Base-by-base conservation (phyloP, 345 rosid genomes). In the Linum usitatissimum region DNA sequence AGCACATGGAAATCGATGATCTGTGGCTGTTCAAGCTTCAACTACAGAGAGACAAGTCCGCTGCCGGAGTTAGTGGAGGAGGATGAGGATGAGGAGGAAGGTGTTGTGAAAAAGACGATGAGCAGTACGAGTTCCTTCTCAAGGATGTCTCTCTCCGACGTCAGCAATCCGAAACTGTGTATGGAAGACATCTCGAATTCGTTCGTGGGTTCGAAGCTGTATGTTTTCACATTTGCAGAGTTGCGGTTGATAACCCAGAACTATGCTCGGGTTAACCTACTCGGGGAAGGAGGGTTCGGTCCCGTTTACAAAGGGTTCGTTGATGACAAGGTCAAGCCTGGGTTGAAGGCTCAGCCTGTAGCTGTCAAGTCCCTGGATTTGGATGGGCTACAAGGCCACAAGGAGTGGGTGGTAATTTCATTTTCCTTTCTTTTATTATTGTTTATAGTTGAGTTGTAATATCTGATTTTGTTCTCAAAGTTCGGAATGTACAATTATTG, bases 201-300 rank as follows among this genome's bases (percentile, higher is more conserved):
- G 42, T 70, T 86, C 51, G 48, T 75, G 15, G 84, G 89, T 53
- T 75, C 89, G 15, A 85, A 82, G 57, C 85, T 90, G 59, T 71
- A 69, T 19, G 58, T 62, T 18, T 90, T 86, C 63, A 68, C 86
- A 0, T 75, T 81, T 4, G 58, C 72, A 10, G 95, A 90, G 71
- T 75, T 87, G 10, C 73, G 81, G 63, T 34, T 70, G 30, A 66
- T 77, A 12, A 86, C 97, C 0, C 75, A 79, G 30, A 72, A 66
- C 64, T 86, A 83, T 63, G 68, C 84, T 0, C 62, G 84, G 67
- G 71, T 73, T 73, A 86, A 82, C 62, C 65, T 86, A 60, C 72
- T 86, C 4, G 97, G 95, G 0, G 85, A 83, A 79, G 97, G 95
- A 6, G 90, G 95, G 60, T 86, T 90, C 31, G 95, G 97, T 2